Evolutionary conservation across 2,329 filamentous ascomycete species (phyloP), one percentile per base, ranked within the genome.

Genomic region (Fusarium keratoplasticum): DNA sequence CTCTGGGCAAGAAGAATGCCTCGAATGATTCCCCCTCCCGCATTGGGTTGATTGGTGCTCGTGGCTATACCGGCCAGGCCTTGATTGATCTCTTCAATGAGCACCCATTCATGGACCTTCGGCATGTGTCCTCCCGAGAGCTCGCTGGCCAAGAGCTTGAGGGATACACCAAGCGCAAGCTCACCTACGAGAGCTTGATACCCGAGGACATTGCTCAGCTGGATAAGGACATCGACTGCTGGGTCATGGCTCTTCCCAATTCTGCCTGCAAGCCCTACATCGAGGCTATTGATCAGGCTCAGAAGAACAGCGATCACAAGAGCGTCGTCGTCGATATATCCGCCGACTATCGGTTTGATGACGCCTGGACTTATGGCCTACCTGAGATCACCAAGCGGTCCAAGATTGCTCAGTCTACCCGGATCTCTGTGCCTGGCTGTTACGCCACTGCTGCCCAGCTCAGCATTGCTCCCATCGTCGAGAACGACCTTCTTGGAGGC

Each of bases 161-260:
- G 83, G 95, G 95, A 33, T 99, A 99, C 83, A 91, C 90, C 79
- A 98, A 98, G 89, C 91, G 93, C 74, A 91, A 97, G 71, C 94
- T 99, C 76, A 94, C 91, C 72, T 99, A 99, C 83, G 95, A 98
- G 84, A 98, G 95, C 82, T 87, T 98, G 52, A 92, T 90, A 65
- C 90, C 95, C 7, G 96, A 98, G 75, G 96, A 98, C 76, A 92
- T 98, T 18, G 91, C 91, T 72, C 89, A 91, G 67, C 94, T 98
- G 90, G 94, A 96, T 72, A 92, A 93, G 81, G 91, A 92, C 35
- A 92, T 98, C 57, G 96, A 98, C 85, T 96, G 94, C 85, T 98
- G 95, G 95, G 94, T 98, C 52, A 96, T 98, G 94, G 96, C 96
- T 38, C 90, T 98, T 35, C 96, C 96, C 47, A 99, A 98, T 80